Evolutionary conservation across 2,329 filamentous ascomycete species (phyloP).

Genomic region (Cytospora leucostoma): DNA sequence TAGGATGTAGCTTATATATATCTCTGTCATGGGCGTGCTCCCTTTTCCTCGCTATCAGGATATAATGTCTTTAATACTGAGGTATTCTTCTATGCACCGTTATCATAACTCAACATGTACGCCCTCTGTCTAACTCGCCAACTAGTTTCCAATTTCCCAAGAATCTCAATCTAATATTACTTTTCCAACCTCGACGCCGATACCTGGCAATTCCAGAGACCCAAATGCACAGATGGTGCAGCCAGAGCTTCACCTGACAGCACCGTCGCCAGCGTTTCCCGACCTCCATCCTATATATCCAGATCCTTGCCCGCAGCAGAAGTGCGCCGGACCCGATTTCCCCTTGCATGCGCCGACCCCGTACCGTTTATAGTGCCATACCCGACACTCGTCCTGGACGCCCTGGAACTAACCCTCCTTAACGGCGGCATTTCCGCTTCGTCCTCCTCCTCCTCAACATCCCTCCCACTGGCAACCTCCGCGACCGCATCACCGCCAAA

Average conservation of each 20-base stretch:
- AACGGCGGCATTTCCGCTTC: slow-evolving; percentile 16
- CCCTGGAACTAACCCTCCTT: slow-evolving; percentile 17
- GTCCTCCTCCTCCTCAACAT: slow-evolving; percentile 9
- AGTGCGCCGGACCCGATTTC: slow-evolving; percentile 18
- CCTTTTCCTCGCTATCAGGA: not conserved
- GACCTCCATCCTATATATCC: not conserved
- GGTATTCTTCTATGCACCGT: not conserved
- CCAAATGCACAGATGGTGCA: not conserved
- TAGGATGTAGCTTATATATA: too few relatives aligned
- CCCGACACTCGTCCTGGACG: slow-evolving; percentile 2
- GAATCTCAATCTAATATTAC: not conserved
- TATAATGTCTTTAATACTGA: not conserved
- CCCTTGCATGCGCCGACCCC: not conserved
- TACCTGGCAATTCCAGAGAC: not conserved
- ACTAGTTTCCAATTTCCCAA: not conserved
- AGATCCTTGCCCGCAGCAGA: slow-evolving; percentile 10
- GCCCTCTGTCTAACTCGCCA: not conserved
- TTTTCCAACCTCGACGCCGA: not conserved
- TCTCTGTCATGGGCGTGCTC: too few relatives aligned
- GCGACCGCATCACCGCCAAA: slow-evolving; percentile 22
- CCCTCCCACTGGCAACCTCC: slow-evolving; percentile 5
- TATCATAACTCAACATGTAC: not conserved
- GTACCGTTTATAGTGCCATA: slow-evolving; percentile 14
- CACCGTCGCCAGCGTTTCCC: not conserved
- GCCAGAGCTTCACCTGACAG: not conserved